Conservation (phyloP, 805 yeast species). For the Alloascoidea hylecoeti region DNA sequence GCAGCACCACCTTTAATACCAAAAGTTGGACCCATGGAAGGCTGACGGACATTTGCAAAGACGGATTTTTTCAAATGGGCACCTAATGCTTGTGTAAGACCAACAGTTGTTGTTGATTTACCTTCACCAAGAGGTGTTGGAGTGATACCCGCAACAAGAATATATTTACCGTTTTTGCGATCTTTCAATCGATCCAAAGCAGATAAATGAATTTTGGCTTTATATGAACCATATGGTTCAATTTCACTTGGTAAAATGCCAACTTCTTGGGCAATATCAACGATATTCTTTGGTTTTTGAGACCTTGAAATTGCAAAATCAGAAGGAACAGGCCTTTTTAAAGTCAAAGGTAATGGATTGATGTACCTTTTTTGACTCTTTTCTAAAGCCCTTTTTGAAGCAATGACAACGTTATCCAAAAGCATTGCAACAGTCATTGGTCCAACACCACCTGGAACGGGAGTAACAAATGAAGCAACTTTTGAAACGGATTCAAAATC, state of each 20-base stretch:
- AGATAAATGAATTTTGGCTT: slow-evolving; percentile 73
- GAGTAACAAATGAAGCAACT: slow-evolving; percentile 66
- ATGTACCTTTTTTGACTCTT: slow-evolving; percentile 31
- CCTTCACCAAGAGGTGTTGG: slow-evolving; percentile 99
- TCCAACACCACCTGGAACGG: slow-evolving; percentile 99
- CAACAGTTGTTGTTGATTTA: slow-evolving; percentile 91
- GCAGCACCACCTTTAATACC: slow-evolving; percentile 99
- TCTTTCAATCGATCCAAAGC: slow-evolving; percentile 52
- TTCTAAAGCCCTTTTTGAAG: slow-evolving; percentile 49
- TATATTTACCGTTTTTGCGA: slow-evolving; percentile 66
- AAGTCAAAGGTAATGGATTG: slow-evolving; percentile 39
- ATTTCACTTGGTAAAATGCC: slow-evolving; percentile 71
- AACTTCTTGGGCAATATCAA: slow-evolving; percentile 61
- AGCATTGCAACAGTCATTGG: slow-evolving; percentile 99
- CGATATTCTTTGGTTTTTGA: slow-evolving; percentile 76
- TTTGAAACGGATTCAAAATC: slow-evolving; percentile 57
- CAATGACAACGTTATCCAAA: slow-evolving; percentile 64
- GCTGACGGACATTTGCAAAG: slow-evolving; percentile 93
- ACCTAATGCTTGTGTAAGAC: slow-evolving; percentile 92
- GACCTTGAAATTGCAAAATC: slow-evolving; percentile 84
- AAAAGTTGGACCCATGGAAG: slow-evolving; percentile 97
- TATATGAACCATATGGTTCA: slow-evolving; percentile 79
- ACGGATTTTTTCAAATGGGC: slow-evolving; percentile 76
- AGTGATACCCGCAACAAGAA: slow-evolving; percentile 92
- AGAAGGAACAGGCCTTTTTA: slow-evolving; percentile 66